These are phyloP conservation scores for Mesembryanthemum crystallinum DNA, from an alignment of 148 eudicot genomes.

Conservation along the genomic window DNA sequence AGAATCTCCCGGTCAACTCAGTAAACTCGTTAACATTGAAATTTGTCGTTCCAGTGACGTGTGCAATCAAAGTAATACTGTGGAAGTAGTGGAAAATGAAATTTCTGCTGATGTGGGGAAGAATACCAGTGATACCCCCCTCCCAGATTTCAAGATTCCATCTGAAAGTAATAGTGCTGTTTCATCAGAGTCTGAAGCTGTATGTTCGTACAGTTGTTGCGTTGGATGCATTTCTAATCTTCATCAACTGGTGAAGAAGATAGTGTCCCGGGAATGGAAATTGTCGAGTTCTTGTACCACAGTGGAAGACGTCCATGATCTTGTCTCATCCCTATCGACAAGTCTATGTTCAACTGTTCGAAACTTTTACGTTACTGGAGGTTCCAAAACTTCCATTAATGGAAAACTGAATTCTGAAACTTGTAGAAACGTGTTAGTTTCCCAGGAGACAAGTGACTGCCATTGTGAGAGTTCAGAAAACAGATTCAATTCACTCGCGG, in stretches of 20 bases:
- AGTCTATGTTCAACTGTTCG: slow-evolving; percentile 55
- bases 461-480: slow-evolving; percentile 37
- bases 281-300: slow-evolving; percentile 38
- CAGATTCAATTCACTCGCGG: slow-evolving; percentile 25
- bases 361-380: slow-evolving; percentile 34
- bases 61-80: slow-evolving; percentile 26
- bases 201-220: slow-evolving; percentile 68
- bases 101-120: slow-evolving; percentile 21
- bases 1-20: slow-evolving; percentile 21
- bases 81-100: slow-evolving; percentile 21
- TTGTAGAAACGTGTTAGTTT: slow-evolving; percentile 17
- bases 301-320: slow-evolving; percentile 71
- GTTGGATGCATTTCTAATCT: slow-evolving; percentile 52
- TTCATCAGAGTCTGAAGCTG: slow-evolving; percentile 29
- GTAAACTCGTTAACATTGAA: slow-evolving; percentile 19
- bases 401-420: slow-evolving; percentile 17
- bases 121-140: slow-evolving; percentile 12
- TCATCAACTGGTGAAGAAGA: slow-evolving; percentile 38
- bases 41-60: slow-evolving; percentile 18
- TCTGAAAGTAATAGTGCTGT: slow-evolving; percentile 13
- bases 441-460: slow-evolving; percentile 26
- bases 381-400: slow-evolving; percentile 8
- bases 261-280: slow-evolving; percentile 41
- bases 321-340: slow-evolving; percentile 54
- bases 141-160: slow-evolving; percentile 20